Percentiles rank a stretch among this genome's conserved stretches.
Evolutionary conservation across 768 basidiomycete species (phyloP).

Genomic region (Lepiota brunneoincarnata): DNA sequence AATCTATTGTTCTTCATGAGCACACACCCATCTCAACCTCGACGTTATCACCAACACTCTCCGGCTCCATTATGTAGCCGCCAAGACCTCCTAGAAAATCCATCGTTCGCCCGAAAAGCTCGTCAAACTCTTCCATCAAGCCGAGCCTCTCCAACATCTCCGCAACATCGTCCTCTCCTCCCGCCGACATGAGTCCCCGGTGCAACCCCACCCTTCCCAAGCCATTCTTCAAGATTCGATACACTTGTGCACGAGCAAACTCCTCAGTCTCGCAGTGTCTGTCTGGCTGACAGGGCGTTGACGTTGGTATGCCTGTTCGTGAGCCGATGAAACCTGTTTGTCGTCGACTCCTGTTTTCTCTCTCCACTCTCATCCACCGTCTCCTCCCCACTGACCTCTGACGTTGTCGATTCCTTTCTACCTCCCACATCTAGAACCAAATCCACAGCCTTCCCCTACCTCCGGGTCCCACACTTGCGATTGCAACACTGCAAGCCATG

Average conservation of each 20-base stretch:
- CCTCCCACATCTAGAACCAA: conserved; percentile 18
- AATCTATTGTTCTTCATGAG: conserved; percentile 3
- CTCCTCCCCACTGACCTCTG: not conserved
- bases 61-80: conserved; percentile 20
- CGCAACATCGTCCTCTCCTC: conserved; percentile 32
- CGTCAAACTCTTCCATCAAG: conserved; percentile 60
- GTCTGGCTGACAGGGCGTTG: conserved; percentile 59
- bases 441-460: conserved; percentile 30
- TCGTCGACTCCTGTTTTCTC: not conserved
- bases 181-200: conserved; percentile 13
- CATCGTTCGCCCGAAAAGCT: conserved; percentile 61
- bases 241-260: conserved; percentile 61
- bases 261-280: conserved; percentile 67
- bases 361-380: too few species aligned
- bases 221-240: conserved; percentile 68
- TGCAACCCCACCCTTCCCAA: conserved; percentile 28
- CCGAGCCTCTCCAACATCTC: conserved; percentile 47
- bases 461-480: conserved; percentile 66
- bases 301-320: not conserved
- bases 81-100: conserved; percentile 52
- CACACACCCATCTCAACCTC: conserved; percentile 1
- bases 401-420: too few species aligned
- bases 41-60: conserved; percentile 7
- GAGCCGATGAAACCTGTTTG: not conserved
- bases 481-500: conserved; percentile 66